Conservation (phyloP, 2,329 filamentous ascomycete genomes). For the Fusarium torulosum region DNA sequence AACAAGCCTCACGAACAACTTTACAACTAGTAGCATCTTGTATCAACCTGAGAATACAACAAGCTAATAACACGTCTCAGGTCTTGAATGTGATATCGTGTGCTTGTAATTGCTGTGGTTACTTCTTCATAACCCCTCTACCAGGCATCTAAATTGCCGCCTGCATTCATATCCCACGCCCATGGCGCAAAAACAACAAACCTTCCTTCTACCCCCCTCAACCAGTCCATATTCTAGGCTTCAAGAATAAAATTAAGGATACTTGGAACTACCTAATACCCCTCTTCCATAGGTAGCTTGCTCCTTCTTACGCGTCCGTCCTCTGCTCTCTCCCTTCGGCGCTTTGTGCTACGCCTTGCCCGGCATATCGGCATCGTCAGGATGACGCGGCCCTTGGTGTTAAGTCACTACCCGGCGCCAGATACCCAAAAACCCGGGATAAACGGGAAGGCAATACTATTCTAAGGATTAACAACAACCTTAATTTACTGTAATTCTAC, state of each 20-base stretch:
- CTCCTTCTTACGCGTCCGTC: slow-evolving; percentile 8
- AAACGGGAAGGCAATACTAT: slow-evolving; percentile 19
- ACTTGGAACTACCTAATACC: background rate
- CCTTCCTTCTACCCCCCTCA: background rate
- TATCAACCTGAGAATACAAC: background rate
- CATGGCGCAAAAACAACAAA: background rate
- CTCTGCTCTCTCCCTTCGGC: background rate
- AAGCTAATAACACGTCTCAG: background rate
- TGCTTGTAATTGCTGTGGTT: background rate
- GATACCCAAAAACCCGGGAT: slow-evolving; percentile 17
- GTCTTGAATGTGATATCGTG: background rate
- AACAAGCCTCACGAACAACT: background rate
- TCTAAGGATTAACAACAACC: slow-evolving; percentile 18
- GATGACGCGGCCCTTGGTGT: slow-evolving; percentile 44
- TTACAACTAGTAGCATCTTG: background rate
- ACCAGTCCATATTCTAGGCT: slow-evolving; percentile 16
- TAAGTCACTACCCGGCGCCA: slow-evolving; percentile 31
- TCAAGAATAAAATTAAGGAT: slow-evolving; percentile 16
- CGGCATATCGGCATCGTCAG: slow-evolving; percentile 36
- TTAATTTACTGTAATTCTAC: slow-evolving; percentile 19
- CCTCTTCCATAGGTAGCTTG: background rate
- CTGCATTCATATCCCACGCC: slow-evolving; percentile 5
- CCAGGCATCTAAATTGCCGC: slow-evolving; percentile 9
- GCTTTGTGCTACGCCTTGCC: slow-evolving; percentile 24
- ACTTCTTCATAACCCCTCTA: background rate